A percentile compares a stretch with the other conserved stretches of the same genome.
phyloP scores from a whole-genome alignment of 495 filamentous ascomycete genomes.

The Xylaria flabelliformis region DNA sequence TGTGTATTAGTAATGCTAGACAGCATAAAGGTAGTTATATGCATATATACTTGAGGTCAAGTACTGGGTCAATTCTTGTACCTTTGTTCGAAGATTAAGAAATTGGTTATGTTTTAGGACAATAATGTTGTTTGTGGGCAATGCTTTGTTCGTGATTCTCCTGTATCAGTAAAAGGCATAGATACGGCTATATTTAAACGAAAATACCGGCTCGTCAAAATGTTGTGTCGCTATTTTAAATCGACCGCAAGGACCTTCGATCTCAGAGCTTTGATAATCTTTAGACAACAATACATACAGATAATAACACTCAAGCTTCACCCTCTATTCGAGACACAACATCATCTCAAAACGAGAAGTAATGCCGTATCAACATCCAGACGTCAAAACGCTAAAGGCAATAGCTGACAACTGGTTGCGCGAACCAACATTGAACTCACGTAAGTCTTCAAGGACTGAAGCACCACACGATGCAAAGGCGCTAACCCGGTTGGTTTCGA shows the following conservation, averaged over 20 bases:
- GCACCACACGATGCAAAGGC: constrained; percentile 6
- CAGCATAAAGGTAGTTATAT: too few relatives aligned
- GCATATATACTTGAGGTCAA: too few relatives aligned
- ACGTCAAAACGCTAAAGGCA: background rate
- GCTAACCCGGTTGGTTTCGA: background rate
- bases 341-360: background rate
- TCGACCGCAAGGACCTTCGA: background rate
- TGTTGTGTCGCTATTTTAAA: background rate
- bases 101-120: too few relatives aligned
- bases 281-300: background rate
- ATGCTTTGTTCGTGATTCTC: background rate
- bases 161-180: background rate
- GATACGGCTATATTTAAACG: background rate
- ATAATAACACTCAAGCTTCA: background rate
- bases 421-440: background rate
- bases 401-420: constrained; percentile 12
- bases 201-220: background rate
- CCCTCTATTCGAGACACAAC: background rate
- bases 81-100: too few relatives aligned
- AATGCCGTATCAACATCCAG: background rate
- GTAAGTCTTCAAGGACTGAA: background rate
- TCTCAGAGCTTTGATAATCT: background rate
- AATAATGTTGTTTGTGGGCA: background rate
- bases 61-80: too few relatives aligned
- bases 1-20: too few relatives aligned